Percentiles rank a stretch among this genome's conserved stretches.
These are phyloP conservation scores for Lagenaria siceraria DNA, from an alignment of 306 rosid genomes.

Conservation along the genomic window DNA sequence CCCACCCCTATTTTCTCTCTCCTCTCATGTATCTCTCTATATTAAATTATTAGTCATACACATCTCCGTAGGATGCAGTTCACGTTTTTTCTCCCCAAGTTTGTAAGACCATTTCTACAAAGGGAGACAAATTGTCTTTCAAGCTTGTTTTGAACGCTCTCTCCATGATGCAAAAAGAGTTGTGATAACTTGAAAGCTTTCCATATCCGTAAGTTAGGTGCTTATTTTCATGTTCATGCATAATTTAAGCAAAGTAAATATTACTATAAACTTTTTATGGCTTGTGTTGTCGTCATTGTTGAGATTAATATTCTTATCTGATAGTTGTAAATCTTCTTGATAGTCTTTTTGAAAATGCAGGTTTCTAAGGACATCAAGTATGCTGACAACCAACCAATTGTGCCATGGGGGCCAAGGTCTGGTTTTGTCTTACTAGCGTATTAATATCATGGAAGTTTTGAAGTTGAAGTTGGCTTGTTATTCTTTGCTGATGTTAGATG, in stretches of 20 bases:
- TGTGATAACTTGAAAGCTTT: not conserved
- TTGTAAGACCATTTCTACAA: not conserved
- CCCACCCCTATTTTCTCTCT: not conserved
- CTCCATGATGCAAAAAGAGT: not conserved
- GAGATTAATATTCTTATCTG: slow-evolving; percentile 4
- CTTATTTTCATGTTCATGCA: not conserved
- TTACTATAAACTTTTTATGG: not conserved
- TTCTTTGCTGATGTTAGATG: not conserved
- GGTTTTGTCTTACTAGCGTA: slow-evolving; percentile 10
- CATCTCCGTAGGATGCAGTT: not conserved
- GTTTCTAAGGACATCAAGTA: slow-evolving; percentile 94
- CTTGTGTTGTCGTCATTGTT: slow-evolving; percentile 1
- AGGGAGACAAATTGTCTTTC: not conserved
- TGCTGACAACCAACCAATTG: slow-evolving; percentile 91
- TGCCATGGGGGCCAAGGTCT: slow-evolving; percentile 99
- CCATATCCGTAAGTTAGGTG: not conserved
- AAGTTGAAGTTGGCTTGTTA: not conserved
- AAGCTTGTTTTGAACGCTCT: not conserved
- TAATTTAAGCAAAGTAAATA: not conserved
- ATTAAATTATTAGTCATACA: not conserved
- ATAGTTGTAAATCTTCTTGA: not conserved
- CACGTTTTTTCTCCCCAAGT: not conserved
- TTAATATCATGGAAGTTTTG: slow-evolving; percentile 1
- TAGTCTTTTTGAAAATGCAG: slow-evolving; percentile 24
- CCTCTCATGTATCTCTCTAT: not conserved